Percentiles rank a stretch among this genome's conserved stretches.
Conservation (phyloP, 169 alveolate genomes). For the Eimeria praecox region DNA sequence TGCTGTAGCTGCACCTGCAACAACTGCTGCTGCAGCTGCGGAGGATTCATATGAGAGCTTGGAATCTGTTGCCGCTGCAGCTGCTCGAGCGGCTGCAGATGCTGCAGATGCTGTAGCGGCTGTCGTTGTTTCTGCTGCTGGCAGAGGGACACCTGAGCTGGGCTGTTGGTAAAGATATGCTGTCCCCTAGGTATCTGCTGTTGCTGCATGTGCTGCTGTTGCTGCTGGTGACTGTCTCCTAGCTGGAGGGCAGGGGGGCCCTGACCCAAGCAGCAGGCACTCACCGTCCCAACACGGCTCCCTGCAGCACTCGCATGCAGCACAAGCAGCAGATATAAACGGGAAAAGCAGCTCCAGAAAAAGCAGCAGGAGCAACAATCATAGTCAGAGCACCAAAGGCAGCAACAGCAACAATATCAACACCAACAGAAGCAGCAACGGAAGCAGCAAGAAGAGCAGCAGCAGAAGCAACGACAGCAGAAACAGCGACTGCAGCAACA, state of each 20-base stretch:
- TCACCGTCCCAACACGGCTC: not conserved
- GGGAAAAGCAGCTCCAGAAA: not conserved
- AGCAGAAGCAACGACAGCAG: no score
- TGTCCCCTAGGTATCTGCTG: constrained; percentile 17
- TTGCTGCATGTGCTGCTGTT: constrained; percentile 20
- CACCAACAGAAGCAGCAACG: no score
- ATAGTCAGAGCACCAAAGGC: not conserved
- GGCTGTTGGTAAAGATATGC: not conserved
- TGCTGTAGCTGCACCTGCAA: constrained; percentile 12
- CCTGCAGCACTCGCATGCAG: constrained; percentile 10
- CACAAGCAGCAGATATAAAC: not conserved
- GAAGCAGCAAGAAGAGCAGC: no score
- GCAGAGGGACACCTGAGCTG: not conserved
- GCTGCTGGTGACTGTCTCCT: constrained; percentile 55
- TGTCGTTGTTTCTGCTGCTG: not conserved
- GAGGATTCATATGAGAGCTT: not conserved
- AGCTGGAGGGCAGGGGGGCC: constrained; percentile 12
- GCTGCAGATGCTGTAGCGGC: not conserved
- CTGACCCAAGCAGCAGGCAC: not conserved
- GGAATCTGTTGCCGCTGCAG: constrained; percentile 9
- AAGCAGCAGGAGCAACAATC: not conserved
- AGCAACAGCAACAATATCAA: not conserved
- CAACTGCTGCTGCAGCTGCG: constrained; percentile 31
- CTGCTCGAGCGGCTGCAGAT: not conserved
- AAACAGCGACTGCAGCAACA: not conserved